Evolutionary conservation across 225 moss, liverwort and hornwort genomes (phyloP).

Genomic region (Pseudisothecium myosuroides): DNA sequence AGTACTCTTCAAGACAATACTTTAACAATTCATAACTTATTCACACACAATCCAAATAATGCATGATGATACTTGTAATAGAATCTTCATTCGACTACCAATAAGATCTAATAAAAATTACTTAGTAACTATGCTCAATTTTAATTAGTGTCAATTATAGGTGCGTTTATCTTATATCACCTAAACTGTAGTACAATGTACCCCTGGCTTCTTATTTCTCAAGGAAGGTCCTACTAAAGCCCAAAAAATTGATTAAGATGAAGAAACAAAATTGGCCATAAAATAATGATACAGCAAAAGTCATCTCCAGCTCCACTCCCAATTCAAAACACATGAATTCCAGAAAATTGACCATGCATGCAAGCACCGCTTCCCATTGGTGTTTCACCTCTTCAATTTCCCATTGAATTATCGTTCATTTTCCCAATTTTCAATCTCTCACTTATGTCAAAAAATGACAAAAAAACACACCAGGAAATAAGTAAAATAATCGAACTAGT

Average conservation of each 20-base stretch:
- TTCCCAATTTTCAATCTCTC: no score
- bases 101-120: neutral
- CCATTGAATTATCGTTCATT: neutral
- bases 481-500: no score
- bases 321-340: neutral
- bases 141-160: neutral
- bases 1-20: fast-evolving
- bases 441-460: no score
- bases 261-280: neutral
- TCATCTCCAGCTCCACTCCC: neutral
- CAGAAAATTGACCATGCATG: neutral
- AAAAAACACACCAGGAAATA: no score
- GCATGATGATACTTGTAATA: fast-evolving
- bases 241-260: no score
- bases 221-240: neutral
- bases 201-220: neutral
- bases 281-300: neutral
- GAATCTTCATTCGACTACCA: no score
- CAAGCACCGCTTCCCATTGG: neutral
- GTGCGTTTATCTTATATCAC: neutral
- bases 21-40: neutral
- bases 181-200: neutral
- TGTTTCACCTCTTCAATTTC: neutral
- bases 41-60: neutral
- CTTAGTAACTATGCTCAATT: neutral